phyloP scores from a whole-genome alignment of 495 filamentous ascomycete species.

The Aspergillus haitiensis region DNA sequence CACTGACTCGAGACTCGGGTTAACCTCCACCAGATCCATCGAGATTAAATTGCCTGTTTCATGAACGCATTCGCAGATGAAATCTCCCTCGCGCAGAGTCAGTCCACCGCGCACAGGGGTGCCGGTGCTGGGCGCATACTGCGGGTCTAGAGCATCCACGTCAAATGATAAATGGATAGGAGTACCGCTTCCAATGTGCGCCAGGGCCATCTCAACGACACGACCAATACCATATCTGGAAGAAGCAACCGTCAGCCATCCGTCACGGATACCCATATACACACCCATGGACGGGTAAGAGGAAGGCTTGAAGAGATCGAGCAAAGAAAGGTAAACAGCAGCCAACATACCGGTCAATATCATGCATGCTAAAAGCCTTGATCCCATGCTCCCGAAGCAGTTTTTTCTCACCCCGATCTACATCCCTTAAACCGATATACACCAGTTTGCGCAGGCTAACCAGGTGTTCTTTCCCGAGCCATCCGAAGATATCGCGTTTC shows the following conservation, averaged over 20 bases:
- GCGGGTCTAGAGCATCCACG: constrained; percentile 92
- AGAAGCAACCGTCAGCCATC: too few species aligned
- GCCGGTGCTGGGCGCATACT: constrained; percentile 94
- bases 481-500: constrained; percentile 75
- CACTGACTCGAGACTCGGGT: constrained; percentile 75
- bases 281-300: too few species aligned
- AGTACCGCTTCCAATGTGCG: constrained; percentile 88
- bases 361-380: constrained; percentile 97
- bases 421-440: constrained; percentile 94
- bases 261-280: too few species aligned
- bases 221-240: constrained; percentile 83
- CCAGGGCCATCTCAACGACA: constrained; percentile 96
- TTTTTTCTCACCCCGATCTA: constrained; percentile 88
- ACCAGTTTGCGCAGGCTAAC: constrained; percentile 83
- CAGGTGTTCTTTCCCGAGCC: constrained; percentile 66
- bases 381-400: constrained; percentile 84
- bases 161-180: constrained; percentile 98
- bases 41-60: constrained; percentile 88
- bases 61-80: constrained; percentile 95
- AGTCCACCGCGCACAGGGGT: constrained; percentile 94
- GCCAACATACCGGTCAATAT: constrained; percentile 73
- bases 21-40: constrained; percentile 95
- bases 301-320: too few species aligned
- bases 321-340: too few species aligned
- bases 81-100: constrained; percentile 94